Evolutionary conservation across 2,329 filamentous ascomycete genomes (phyloP).

Genomic region (Trichoderma sp.): DNA sequence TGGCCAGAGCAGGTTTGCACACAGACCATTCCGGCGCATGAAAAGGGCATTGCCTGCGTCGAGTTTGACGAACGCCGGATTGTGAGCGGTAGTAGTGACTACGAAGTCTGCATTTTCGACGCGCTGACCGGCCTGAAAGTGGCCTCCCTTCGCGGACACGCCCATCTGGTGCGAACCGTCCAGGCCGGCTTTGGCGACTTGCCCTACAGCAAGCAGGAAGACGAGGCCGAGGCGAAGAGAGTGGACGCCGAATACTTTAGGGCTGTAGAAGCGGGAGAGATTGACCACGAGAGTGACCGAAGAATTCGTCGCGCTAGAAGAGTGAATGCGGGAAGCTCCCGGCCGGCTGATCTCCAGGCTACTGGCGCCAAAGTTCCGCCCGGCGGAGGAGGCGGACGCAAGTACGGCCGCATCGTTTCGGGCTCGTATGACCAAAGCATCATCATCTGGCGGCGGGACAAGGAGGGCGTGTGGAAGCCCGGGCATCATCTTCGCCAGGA

Average conservation of each 20-base stretch:
- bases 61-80: constrained; percentile 94
- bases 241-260: constrained; percentile 74
- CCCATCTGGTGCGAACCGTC: constrained; percentile 85
- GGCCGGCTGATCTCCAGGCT: constrained; percentile 74
- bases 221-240: constrained; percentile 69
- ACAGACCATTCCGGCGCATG: constrained; percentile 81
- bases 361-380: constrained; percentile 86
- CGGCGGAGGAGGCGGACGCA: constrained; percentile 85
- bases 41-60: constrained; percentile 95
- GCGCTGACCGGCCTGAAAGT: constrained; percentile 83
- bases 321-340: constrained; percentile 70
- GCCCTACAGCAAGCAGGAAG: constrained; percentile 74
- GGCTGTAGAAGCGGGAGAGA: constrained; percentile 54
- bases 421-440: constrained; percentile 96
- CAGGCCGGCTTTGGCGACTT: constrained; percentile 93
- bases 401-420: constrained; percentile 92
- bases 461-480: constrained; percentile 80
- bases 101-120: constrained; percentile 94
- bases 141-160: constrained; percentile 80
- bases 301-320: constrained; percentile 43
- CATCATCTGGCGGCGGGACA: constrained; percentile 89
- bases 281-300: constrained; percentile 41
- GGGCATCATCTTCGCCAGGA: constrained; percentile 75
- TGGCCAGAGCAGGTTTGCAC: constrained; percentile 76
- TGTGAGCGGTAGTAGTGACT: constrained; percentile 93